Evolutionary conservation across 257 asterid species (phyloP), one percentile per base, ranked within the genome.

Genomic region (Cynanchum wilfordii): DNA sequence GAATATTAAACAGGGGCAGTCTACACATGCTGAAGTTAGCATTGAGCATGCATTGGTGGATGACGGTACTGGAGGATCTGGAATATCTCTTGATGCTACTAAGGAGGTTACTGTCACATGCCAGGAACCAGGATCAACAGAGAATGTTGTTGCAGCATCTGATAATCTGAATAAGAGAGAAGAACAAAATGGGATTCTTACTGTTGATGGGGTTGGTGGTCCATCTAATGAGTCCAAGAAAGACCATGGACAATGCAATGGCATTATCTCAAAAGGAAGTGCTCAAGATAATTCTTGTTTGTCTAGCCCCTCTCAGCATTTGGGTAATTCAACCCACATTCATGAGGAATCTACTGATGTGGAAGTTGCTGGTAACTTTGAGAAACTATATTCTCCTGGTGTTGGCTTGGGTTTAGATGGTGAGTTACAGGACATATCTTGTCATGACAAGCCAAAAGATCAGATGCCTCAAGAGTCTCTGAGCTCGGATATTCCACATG

Each of bases 341-440:
- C 86, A 67, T 42, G 87, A 72, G 76, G 83, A 73, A 64, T 68
- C 84, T 64, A 70, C 62, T 47, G 55, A 70, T 76, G 20, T 67
- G 29, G 82, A 75, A 45, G 73, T 27, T 70, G 68, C 67, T 24
- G 79, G 73, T 65, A 66, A 68, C 62, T 77, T 69, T 72, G 86
- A 79, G 63, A 80, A 73, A 45, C 68, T 80, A 70, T 74, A 74
- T 70, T 70, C 72, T 58, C 58, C 73, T 62, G 51, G 66, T 22
- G 79, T 65, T 77, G 81, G 68, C 42, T 55, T 73, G 58, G 84
- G 76, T 55, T 59, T 79, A 71, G 85, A 74, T 78, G 73, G 69
- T 5, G 84, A 84, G 57, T 73, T 75, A 51, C 90, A 74, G 65
- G 86, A 47, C 79, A 80, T 52, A 60, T 69, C 84, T 73, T 79